Percentiles rank a stretch among this genome's conserved stretches.
phyloP scores from a whole-genome alignment of 169 alveolate genomes.

The Eimeria acervulina region DNA sequence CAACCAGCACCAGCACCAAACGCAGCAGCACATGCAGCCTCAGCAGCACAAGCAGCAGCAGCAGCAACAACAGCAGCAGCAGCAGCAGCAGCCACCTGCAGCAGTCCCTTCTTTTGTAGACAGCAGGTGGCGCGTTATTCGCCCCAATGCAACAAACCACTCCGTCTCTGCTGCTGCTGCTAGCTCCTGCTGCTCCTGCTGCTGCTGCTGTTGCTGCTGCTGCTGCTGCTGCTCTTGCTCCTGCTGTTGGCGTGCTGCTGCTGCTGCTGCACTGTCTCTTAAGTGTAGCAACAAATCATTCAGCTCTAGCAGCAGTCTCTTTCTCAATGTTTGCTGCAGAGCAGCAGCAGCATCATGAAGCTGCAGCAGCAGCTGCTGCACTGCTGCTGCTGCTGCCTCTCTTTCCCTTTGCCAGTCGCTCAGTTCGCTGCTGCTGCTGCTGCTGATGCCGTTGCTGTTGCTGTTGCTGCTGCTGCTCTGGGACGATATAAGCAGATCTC shows the following conservation, averaged over 20 bases:
- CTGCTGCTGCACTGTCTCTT: conserved; percentile 13
- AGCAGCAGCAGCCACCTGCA: conserved; percentile 13
- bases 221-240: too few relatives aligned
- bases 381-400: conserved; percentile 20
- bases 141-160: not conserved
- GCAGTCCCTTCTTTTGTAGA: not conserved
- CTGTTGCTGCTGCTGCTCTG: too few relatives aligned
- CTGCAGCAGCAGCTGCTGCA: conserved; percentile 54
- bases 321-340: not conserved
- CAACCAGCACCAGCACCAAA: too few relatives aligned
- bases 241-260: too few relatives aligned
- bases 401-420: too few relatives aligned
- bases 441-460: too few relatives aligned
- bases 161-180: too few relatives aligned
- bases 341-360: not conserved
- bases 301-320: not conserved
- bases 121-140: not conserved
- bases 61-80: not conserved
- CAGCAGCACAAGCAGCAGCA: too few relatives aligned
- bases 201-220: conserved; percentile 12
- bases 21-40: too few relatives aligned
- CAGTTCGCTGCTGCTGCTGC: too few relatives aligned
- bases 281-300: not conserved
- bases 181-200: not conserved
- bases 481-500: not conserved